A percentile compares a stretch with the other conserved stretches of the same genome.
Conservation (phyloP, 164 flowering plant species). For the Vitis labrusca region DNA sequence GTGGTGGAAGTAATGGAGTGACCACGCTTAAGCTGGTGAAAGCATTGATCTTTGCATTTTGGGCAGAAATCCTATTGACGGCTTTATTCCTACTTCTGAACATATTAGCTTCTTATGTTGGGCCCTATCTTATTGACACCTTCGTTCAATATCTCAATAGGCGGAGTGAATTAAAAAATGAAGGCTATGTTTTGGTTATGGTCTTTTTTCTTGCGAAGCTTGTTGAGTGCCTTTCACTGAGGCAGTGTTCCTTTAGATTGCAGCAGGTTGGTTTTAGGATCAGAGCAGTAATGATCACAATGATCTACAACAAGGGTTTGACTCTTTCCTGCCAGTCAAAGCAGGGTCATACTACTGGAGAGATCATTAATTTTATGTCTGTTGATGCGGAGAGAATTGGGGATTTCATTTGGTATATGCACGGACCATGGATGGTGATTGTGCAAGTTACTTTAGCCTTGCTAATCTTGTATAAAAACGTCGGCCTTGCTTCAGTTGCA, state of each 20-base stretch:
- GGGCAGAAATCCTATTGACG: constrained; percentile 45
- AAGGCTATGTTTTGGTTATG: constrained; percentile 56
- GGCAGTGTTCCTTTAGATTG: constrained; percentile 61
- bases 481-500: constrained; percentile 65
- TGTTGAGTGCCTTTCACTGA: constrained; percentile 56
- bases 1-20: constrained; percentile 1
- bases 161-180: constrained; percentile 26
- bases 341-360: constrained; percentile 65
- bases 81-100: constrained; percentile 35
- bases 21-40: constrained; percentile 11
- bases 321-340: constrained; percentile 63
- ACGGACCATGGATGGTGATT: constrained; percentile 65
- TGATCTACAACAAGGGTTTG: constrained; percentile 59
- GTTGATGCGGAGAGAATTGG: constrained; percentile 78
- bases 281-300: constrained; percentile 44
- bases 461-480: constrained; percentile 55
- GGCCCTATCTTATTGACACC: constrained; percentile 71
- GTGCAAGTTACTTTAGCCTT: constrained; percentile 61
- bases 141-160: constrained; percentile 71
- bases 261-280: constrained; percentile 50
- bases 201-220: constrained; percentile 59
- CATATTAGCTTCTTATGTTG: constrained; percentile 60
- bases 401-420: constrained; percentile 59
- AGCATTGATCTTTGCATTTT: constrained; percentile 39
- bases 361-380: constrained; percentile 70